phyloP scores from a whole-genome alignment of 169 alveolate species.

The Babesia bovis region DNA sequence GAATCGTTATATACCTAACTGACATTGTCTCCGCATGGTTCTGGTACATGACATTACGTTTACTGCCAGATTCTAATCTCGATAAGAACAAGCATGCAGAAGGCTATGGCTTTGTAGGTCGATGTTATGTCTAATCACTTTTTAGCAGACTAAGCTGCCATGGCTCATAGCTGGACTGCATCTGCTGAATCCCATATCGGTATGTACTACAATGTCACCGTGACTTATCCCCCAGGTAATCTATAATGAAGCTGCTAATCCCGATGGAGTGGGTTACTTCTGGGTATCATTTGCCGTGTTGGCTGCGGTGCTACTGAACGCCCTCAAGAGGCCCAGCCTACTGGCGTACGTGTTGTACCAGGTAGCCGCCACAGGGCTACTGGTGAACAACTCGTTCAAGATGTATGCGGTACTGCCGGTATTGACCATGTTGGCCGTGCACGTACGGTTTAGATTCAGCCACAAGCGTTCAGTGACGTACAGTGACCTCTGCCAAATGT shows the following conservation, averaged over 20 bases:
- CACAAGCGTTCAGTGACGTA: constrained; percentile 3
- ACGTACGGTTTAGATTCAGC: constrained; percentile 1
- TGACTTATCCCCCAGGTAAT: background rate
- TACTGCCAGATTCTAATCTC: background rate
- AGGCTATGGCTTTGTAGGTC: constrained; percentile 20
- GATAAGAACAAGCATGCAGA: constrained; percentile 9
- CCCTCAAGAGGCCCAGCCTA: background rate
- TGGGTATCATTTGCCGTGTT: constrained; percentile 22
- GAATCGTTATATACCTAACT: constrained; percentile 12
- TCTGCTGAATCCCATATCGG: constrained; percentile 34
- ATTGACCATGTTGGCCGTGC: constrained; percentile 20
- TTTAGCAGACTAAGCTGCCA: constrained; percentile 8
- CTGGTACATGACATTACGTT: constrained; percentile 5
- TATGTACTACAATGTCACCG: background rate
- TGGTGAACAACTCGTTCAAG: constrained; percentile 36
- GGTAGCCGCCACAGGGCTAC: constrained; percentile 11
- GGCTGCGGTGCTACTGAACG: constrained; percentile 5
- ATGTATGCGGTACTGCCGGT: constrained; percentile 45
- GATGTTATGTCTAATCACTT: too few species aligned
- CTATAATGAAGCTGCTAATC: constrained; percentile 24
- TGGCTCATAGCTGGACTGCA: constrained; percentile 10
- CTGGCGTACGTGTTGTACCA: constrained; percentile 9
- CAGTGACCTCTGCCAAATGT: constrained; percentile 13
- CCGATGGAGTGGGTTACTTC: constrained; percentile 15
- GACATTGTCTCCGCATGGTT: constrained; percentile 38